Percentiles rank a stretch among this genome's conserved stretches.
Evolutionary conservation across 2,329 filamentous ascomycete genomes (phyloP).

Genomic region (Beauveria caledonica): DNA sequence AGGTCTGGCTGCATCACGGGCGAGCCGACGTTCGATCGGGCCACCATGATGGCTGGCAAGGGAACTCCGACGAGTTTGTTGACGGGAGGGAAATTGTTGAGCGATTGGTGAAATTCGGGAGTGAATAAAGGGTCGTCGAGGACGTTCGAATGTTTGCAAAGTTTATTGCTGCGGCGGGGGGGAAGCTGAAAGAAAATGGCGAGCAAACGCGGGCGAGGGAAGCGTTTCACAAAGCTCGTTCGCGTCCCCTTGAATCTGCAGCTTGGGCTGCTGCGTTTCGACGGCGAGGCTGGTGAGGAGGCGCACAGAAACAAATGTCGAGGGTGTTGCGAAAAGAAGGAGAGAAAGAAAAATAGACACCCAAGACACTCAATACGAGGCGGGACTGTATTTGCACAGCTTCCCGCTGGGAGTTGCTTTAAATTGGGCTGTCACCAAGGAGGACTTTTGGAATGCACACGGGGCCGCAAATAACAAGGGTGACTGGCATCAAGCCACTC

Average conservation of each 20-base stretch:
- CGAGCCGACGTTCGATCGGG: slow-evolving; percentile 22
- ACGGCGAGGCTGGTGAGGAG: not conserved
- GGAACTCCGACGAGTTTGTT: not conserved
- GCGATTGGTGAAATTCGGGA: not conserved
- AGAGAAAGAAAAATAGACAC: not conserved
- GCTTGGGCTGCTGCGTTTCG: not conserved
- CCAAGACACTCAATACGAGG: not conserved
- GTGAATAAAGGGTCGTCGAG: not conserved
- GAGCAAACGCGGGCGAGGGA: slow-evolving; percentile 4
- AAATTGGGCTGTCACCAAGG: slow-evolving; percentile 1
- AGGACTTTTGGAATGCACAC: slow-evolving; percentile 5
- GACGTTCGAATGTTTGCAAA: not conserved
- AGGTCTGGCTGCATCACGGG: slow-evolving; percentile 51
- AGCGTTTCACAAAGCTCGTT: slow-evolving; percentile 8
- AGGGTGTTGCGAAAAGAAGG: not conserved
- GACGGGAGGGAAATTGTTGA: not conserved
- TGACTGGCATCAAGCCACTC: slow-evolving; percentile 3
- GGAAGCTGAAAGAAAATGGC: not conserved
- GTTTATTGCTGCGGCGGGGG: not conserved
- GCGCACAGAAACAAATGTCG: not conserved
- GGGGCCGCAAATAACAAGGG: slow-evolving; percentile 8
- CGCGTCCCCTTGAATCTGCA: slow-evolving; percentile 10
- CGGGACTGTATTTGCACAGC: not conserved
- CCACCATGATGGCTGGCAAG: slow-evolving; percentile 16
- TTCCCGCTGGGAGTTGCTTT: not conserved